Base-by-base conservation (phyloP, 192 early-diverging fungal species). In the Obelidium mucronatum region DNA sequence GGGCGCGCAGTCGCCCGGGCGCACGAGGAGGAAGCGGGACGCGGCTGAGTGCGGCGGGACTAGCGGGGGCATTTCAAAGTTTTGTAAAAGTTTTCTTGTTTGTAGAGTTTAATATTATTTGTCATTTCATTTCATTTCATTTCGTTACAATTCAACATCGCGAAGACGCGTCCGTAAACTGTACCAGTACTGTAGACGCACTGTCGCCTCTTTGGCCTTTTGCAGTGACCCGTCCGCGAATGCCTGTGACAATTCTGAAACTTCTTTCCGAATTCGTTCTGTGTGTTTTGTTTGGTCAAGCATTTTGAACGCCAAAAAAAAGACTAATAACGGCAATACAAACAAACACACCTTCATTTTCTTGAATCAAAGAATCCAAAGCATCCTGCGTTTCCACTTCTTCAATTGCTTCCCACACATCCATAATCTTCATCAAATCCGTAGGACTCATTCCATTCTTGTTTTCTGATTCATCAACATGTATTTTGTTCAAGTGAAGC, bases 341-440 rank as follows among this genome's bases (percentile, higher is more conserved):
- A 30, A 19, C 22, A 26, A 15, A 77, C 79, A 79, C 85, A 86
- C 85, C 83, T 70, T 93, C 87, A 69, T 93, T 95, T 74, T 84
- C 81, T 60, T 70, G 39, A 61, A 85, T 88, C 33, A 94, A 76
- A 0, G 67, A 77, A 22, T 86, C 86, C 6, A 93, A 84, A 24
- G 94, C 90, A 33, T 80, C 85, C 68, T 94, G 87, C 1, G 69
- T 84, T 48, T 71, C 67, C 6, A 91, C 90, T 58, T 90, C 90
- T 66, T 94, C 94, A 30, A 97, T 81, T 44, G 84, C 81, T 77
- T 95, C 94, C 66, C 92, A 81, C 22, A 86, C 80, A 42, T 93
- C 93, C 91, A 95, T 90, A 26, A 95, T 89, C 51, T 94, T 90
- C 77, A 97, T 77, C n/a, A 95, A 79, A 69, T 89, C 89, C 0